Evolutionary conservation across 2,329 filamentous ascomycete species (phyloP), one percentile per base, ranked within the genome.

Genomic region (Curvularia verruculosa): DNA sequence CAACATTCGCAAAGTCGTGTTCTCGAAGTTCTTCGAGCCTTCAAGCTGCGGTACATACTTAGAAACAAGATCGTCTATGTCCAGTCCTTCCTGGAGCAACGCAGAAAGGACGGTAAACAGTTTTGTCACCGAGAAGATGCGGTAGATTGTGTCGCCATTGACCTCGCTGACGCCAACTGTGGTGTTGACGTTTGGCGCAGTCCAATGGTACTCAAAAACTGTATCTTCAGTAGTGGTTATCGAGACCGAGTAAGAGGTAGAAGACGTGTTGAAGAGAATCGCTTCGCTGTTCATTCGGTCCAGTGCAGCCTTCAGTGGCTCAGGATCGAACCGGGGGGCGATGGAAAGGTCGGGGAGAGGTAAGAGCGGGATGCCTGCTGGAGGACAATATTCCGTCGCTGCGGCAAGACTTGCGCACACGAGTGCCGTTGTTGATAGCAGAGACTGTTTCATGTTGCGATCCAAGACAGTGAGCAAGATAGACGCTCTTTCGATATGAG

Each of bases 221-320:
- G 37, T 40, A 40, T 40, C 37, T 40, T 40, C 37, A 40, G 37
- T 40, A n/a, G 37, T 40, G 37, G 37, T 40, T 40, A 40, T 40
- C 37, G 37, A 40, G 37, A 40, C 37, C 18, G 37, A 40, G 37
- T 40, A 40, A 21, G 37, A 40, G 37, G 37, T 40, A 21, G 37
- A 40, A 40, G 37, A 40, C 37, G 37, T 40, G 18, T 40, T 40
- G 37, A 40, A 40, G 37, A 40, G 37, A 40, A 40, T 40, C 37
- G 37, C 37, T 40, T 40, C 37, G 1, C 37, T 40, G n/a, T 40
- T 40, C 18, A 40, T 5, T 40, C 37, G 37, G 37, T 40, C 37
- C 37, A 40, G 18, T 40, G 37, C 37, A 40, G 37, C 37, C 37
- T 40, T 40, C 37, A 40, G 37, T 40, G 37, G 37, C 37, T 40